Evolutionary conservation across 371 early-diverging fungal species (phyloP).

Genomic region (Mortierella sp.): DNA sequence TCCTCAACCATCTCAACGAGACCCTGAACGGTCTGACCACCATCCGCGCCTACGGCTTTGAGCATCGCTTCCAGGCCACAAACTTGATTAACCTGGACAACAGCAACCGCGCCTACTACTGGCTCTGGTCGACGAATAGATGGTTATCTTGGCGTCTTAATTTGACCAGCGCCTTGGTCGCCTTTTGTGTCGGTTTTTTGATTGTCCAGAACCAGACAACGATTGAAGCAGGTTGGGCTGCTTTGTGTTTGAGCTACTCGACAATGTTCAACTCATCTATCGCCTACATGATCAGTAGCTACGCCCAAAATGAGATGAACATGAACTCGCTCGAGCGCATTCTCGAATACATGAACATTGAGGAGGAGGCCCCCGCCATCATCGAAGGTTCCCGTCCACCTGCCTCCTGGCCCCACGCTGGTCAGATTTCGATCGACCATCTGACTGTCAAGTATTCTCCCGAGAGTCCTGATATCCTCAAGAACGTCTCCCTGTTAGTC

Average conservation of each 20-base stretch:
- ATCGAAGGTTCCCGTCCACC: conserved; percentile 58
- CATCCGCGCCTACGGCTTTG: conserved; percentile 62
- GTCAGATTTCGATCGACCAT: conserved; percentile 75
- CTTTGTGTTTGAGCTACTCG: conserved; percentile 79
- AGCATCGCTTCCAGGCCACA: conserved; percentile 59
- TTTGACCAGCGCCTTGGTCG: conserved; percentile 75
- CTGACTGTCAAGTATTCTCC: conserved; percentile 77
- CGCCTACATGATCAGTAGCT: conserved; percentile 84
- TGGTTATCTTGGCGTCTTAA: conserved; percentile 86
- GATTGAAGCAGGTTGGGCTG: conserved; percentile 76
- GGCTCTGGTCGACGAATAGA: conserved; percentile 76
- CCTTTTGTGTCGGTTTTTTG: conserved; percentile 69
- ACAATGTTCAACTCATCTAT: conserved; percentile 74
- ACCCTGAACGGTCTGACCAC: conserved; percentile 61
- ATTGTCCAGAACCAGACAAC: conserved; percentile 67
- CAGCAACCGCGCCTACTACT: conserved; percentile 75
- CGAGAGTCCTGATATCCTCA: conserved; percentile 75
- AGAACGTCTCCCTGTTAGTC: conserved; percentile 60
- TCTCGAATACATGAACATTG: conserved; percentile 70
- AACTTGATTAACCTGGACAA: conserved; percentile 60
- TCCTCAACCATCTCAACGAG: conserved; percentile 85
- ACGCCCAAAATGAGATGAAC: conserved; percentile 79
- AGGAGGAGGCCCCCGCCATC: conserved; percentile 71
- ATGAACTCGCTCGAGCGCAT: conserved; percentile 78
- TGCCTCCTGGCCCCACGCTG: conserved; percentile 82